Conservation (phyloP, 164 flowering plant genomes). For the Tetrastigma voinierianum region DNA sequence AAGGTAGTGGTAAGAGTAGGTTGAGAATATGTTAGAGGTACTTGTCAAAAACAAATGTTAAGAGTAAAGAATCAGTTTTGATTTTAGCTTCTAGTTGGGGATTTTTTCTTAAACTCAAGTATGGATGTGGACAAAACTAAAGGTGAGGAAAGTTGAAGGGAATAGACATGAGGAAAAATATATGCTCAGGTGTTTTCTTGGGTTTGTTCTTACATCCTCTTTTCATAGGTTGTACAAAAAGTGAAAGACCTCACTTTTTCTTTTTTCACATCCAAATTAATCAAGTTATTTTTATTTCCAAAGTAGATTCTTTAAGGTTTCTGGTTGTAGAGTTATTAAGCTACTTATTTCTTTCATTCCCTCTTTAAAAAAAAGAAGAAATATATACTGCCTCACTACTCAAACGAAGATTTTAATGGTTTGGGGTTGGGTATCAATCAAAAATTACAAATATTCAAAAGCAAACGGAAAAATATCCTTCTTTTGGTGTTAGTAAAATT, state of each 20-base stretch:
- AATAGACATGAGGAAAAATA: conserved; percentile 3
- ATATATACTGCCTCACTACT: background rate
- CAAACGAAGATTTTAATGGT: background rate
- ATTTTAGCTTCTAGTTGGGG: background rate
- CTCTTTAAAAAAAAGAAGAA: no score
- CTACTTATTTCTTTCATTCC: background rate
- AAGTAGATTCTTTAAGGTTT: conserved; percentile 2
- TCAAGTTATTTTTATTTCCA: background rate
- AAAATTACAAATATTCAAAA: background rate
- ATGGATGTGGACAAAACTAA: conserved; percentile 14
- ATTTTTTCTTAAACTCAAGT: background rate
- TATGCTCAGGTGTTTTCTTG: conserved; percentile 16
- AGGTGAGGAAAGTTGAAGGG: conserved; percentile 10
- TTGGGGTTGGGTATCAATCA: conserved; percentile 4
- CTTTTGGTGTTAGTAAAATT: background rate
- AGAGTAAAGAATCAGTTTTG: background rate
- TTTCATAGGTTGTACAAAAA: conserved; percentile 15
- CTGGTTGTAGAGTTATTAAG: background rate
- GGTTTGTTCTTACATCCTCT: conserved; percentile 6
- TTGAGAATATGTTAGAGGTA: background rate
- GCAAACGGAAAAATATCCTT: background rate
- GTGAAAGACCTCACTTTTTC: conserved; percentile 3
- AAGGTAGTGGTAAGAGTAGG: background rate
- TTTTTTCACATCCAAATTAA: conserved; percentile 1
- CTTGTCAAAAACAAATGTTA: background rate